Evolutionary conservation across 805 yeast species (phyloP), one percentile per base, ranked within the genome.

Genomic region (Zygoascus bituminiphila): DNA sequence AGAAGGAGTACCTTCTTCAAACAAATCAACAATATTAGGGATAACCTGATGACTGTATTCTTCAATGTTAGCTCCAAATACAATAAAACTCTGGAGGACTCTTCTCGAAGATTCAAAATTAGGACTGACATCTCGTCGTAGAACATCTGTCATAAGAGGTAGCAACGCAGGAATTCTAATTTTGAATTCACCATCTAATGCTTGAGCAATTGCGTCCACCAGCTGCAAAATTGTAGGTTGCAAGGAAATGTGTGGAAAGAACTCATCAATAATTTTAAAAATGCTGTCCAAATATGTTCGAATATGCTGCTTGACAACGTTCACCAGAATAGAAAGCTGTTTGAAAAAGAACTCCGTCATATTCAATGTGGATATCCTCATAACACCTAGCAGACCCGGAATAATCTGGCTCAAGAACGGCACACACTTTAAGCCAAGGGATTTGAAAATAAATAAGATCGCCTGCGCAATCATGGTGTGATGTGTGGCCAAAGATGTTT

Each of bases 391-490:
- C 53, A 93, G 80, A 0, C 95, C 95, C 1, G 96, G 96, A 25
- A 93, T 81, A 10, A 91, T 86, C 50, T 87, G 87, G 24, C 84
- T 84, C 48, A 94, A 67, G 62, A 87, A 91, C n/a, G 89, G 80
- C 14, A 89, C 93, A 64, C 96, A 89, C 48, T 91, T 79, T 49
- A 85, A 71, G 0, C 97, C 96, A 52, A 93, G 71, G 1, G 94
- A 83, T 63, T 85, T 88, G 71, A 89, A 89, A 42, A 93, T 89
- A 57, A 84, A 82, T 77, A 88, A 84, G 39, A 93, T 83, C 0
- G 98, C 94, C 58, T 89, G 96, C n/a, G 89, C 86, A 23, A 88
- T 95, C 17, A 87, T 82, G 2, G 89, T 84, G 62, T 93, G 98
- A 61, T 89, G 95, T 0, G 84, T 72, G 8, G 87, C 81, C 49